These are phyloP conservation scores for Avicennia marina DNA, from an alignment of 257 asterid genomes.

Conservation along the genomic window DNA sequence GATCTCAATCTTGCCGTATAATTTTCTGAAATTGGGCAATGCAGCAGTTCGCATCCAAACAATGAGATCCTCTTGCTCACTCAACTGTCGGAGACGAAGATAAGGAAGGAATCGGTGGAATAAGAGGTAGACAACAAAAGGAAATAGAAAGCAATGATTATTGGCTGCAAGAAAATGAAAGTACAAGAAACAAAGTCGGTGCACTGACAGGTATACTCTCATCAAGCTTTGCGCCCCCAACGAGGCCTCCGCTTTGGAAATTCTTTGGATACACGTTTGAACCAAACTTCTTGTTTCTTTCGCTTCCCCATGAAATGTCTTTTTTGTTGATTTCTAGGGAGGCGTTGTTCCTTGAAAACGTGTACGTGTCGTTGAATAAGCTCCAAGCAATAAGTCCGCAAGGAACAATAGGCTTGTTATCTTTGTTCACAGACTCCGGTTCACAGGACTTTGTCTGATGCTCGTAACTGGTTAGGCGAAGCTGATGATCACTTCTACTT, in stretches of 20 bases:
- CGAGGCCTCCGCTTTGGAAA: slow-evolving; percentile 53
- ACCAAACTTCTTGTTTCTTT: slow-evolving; percentile 54
- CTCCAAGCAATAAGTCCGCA: slow-evolving; percentile 97
- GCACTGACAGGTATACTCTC: slow-evolving; percentile 64
- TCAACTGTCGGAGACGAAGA: slow-evolving; percentile 44
- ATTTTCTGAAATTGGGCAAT: slow-evolving; percentile 67
- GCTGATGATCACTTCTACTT: slow-evolving; percentile 77
- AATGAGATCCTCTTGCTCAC: slow-evolving; percentile 90
- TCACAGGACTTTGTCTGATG: slow-evolving; percentile 35
- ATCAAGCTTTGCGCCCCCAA: slow-evolving; percentile 71
- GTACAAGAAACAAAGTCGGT: not conserved
- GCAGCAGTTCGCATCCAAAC: slow-evolving; percentile 97
- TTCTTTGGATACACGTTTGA: slow-evolving; percentile 65
- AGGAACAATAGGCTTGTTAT: slow-evolving; percentile 56
- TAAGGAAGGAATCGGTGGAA: not conserved
- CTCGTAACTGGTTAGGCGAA: slow-evolving; percentile 32
- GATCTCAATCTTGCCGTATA: slow-evolving; percentile 72
- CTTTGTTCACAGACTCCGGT: slow-evolving; percentile 44
- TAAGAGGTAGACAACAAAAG: too few species aligned
- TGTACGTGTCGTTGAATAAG: slow-evolving; percentile 72
- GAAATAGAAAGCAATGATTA: too few species aligned
- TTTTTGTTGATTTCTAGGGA: slow-evolving; percentile 46
- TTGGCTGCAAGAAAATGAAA: not conserved
- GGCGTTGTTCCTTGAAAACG: slow-evolving; percentile 27
- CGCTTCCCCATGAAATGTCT: slow-evolving; percentile 74